Percentiles rank a stretch among this genome's conserved stretches.
Evolutionary conservation across 1,139 yeast species (phyloP).

Genomic region (Sugiyamaella grinbergsii): DNA sequence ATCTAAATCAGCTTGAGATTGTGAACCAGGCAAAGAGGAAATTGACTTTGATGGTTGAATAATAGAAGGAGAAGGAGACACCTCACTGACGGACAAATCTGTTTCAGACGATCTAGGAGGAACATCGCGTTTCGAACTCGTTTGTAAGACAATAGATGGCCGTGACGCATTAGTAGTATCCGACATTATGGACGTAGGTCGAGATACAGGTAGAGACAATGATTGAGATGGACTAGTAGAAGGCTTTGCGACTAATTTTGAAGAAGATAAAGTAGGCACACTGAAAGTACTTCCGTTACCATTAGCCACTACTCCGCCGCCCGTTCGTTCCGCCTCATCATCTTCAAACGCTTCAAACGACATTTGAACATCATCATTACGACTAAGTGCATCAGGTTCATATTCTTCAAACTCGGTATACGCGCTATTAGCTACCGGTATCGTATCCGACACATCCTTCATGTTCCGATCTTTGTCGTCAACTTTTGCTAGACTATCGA

Average conservation of each 20-base stretch:
- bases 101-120: not conserved
- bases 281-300: no score
- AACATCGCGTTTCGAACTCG: no score
- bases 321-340: constrained; percentile 26
- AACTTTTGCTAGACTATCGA: constrained; percentile 25
- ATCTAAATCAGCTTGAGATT: not conserved
- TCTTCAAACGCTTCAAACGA: constrained; percentile 34
- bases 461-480: constrained; percentile 2
- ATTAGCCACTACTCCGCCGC: not conserved
- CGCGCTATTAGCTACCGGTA: constrained; percentile 13
- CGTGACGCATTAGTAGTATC: not conserved
- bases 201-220: not conserved
- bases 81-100: not conserved
- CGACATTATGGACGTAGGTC: not conserved
- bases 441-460: not conserved
- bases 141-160: not conserved
- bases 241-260: not conserved
- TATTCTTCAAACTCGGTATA: constrained; percentile 20
- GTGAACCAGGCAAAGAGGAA: not conserved
- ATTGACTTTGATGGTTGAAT: not conserved
- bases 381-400: constrained; percentile 21
- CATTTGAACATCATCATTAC: constrained; percentile 31
- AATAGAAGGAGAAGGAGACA: not conserved
- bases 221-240: not conserved
- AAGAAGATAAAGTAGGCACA: not conserved